Evolutionary conservation across 352 stramenopile species (phyloP).

Genomic region (Phytophthora podocarpi): DNA sequence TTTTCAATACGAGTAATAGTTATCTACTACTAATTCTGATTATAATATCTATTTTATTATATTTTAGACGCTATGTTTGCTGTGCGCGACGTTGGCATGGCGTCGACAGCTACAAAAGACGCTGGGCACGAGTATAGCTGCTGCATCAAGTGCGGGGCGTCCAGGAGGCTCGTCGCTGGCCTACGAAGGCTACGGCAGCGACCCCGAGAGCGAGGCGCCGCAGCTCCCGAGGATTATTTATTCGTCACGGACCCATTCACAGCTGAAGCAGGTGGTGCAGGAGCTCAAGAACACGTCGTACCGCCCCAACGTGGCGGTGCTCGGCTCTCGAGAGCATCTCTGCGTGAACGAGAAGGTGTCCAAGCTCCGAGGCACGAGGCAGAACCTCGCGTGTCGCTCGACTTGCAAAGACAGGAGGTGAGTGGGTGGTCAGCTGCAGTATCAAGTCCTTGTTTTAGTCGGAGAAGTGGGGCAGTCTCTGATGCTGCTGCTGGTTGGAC

Average conservation of each 20-base stretch:
- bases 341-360: conserved; percentile 96
- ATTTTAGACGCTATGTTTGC: conserved; percentile 93
- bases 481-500: not conserved
- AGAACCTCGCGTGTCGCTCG: conserved; percentile 88
- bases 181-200: conserved; percentile 61
- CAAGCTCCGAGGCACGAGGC: conserved; percentile 78
- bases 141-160: conserved; percentile 1
- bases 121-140: conserved; percentile 18
- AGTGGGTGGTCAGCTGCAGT: not conserved
- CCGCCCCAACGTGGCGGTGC: conserved; percentile 81
- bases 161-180: conserved; percentile 23
- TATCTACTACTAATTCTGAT: conserved; percentile 1
- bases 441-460: not conserved
- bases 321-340: conserved; percentile 96
- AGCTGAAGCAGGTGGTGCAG: conserved; percentile 97
- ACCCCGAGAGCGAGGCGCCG: conserved; percentile 40
- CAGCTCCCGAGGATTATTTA: conserved; percentile 96
- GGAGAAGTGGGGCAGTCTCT: no score
- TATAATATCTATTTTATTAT: not conserved
- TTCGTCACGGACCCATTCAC: conserved; percentile 98
- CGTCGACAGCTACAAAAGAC: conserved; percentile 75
- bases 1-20: no score
- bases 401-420: conserved; percentile 92
- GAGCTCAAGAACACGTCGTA: conserved; percentile 97
- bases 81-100: conserved; percentile 96